Percentiles rank a stretch among this genome's conserved stretches.
These are phyloP conservation scores for Phytophthora pluvialis DNA, from an alignment of 352 stramenopile species.

Conservation along the genomic window DNA sequence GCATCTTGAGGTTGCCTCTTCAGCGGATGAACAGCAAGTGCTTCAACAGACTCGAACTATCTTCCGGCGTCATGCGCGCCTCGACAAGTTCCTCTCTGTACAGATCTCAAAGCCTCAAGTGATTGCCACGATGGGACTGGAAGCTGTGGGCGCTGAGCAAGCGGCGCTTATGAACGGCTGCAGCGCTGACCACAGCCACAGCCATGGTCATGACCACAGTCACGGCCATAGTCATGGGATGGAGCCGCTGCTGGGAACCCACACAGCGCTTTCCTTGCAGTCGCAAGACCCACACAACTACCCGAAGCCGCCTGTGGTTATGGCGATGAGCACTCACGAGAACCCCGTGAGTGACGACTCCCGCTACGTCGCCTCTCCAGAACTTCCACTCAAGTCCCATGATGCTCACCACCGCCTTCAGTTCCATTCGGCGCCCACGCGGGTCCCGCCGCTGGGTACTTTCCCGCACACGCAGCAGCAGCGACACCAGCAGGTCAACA, in stretches of 20 bases:
- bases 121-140: slow-evolving; percentile 11
- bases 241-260: slow-evolving; percentile 11
- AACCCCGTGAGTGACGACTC: slow-evolving; percentile 70
- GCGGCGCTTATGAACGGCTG: slow-evolving; percentile 23
- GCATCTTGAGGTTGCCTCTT: slow-evolving; percentile 57
- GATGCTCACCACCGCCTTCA: slow-evolving; percentile 16
- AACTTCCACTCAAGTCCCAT: slow-evolving; percentile 17
- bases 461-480: slow-evolving; percentile 20
- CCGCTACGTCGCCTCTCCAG: slow-evolving; percentile 15
- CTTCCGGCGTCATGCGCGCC: slow-evolving; percentile 43
- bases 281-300: slow-evolving; percentile 22
- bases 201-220: slow-evolving; percentile 29
- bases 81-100: slow-evolving; percentile 67
- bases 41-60: slow-evolving; percentile 57
- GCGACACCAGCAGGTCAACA: slow-evolving; percentile 18
- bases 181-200: slow-evolving; percentile 22
- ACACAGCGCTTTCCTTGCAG: slow-evolving; percentile 21
- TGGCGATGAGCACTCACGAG: slow-evolving; percentile 65
- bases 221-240: slow-evolving; percentile 33
- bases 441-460: slow-evolving; percentile 1
- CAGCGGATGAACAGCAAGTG: slow-evolving; percentile 61
- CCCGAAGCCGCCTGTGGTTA: slow-evolving; percentile 22
- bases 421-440: slow-evolving; percentile 13
- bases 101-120: slow-evolving; percentile 62
- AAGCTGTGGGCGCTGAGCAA: slow-evolving; percentile 12